Evolutionary conservation across 2,329 filamentous ascomycete genomes (phyloP), one percentile per base, ranked within the genome.

Genomic region (Diaporthe ampelina): DNA sequence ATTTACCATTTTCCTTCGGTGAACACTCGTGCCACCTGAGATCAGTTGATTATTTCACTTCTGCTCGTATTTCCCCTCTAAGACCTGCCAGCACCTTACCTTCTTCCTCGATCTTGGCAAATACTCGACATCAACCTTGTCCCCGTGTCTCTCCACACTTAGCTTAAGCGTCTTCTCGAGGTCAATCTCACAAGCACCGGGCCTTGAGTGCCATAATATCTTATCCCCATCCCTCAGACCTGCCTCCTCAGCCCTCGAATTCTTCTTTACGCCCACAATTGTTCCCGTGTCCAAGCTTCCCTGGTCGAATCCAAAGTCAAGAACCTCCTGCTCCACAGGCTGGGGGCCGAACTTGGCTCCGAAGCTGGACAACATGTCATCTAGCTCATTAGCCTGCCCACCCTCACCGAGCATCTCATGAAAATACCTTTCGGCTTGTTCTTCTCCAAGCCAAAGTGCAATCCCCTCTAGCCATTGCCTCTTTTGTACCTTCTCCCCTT

Each of bases 221-320:
- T 72, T 70, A 70, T 80, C 77, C 8, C 77, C 78, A 15, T 80
- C 73, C 56, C 59, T 76, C 45, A 80, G 61, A 5, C 78, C 77
- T 7, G 78, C n/a, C n/a, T n/a, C n/a, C n/a, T 77, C 24, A 15
- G 78, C 79, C 73, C 78, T 74, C 43, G 76, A 78, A 2, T 76
- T 73, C 37, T 56, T 29, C 45, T 76, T 76, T 17, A 80, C 65
- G 3, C 73, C 76, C 56, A 35, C 77, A 9, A 79, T 76, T 19
- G 67, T 17, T 6, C 77, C 76, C 17, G 59, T 52, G 0, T 78
- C 75, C 75, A 80, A 76, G 50, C 76, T 77, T 0, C 58, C 35
- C n/a, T 72, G 48, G 40, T 78, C 74, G 63, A 80, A 77, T 1
- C 79, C 77, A 65, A 80, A 78, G 40, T 80, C 78, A 13, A 79